Conservation (phyloP, 2,329 filamentous ascomycete genomes). For the Botrytis elliptica region DNA sequence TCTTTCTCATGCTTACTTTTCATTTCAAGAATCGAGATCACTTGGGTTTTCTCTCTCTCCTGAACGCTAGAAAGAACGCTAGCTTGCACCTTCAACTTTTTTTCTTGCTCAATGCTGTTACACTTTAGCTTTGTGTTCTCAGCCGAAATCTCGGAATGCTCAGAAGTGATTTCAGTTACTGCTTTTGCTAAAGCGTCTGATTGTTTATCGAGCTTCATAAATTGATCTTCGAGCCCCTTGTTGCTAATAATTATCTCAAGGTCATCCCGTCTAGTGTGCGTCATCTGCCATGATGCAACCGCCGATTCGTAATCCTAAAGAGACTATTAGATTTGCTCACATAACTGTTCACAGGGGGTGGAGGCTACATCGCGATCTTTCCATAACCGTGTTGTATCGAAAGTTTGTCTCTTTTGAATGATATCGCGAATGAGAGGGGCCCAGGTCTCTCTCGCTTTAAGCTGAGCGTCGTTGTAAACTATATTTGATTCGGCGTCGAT, state of each 20-base stretch:
- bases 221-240: not conserved
- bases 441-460: not conserved
- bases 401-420: not conserved
- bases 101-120: not conserved
- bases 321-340: not conserved
- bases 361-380: not conserved
- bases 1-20: not conserved
- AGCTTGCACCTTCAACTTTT: not conserved
- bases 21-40: not conserved
- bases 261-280: not conserved
- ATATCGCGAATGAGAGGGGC: not conserved
- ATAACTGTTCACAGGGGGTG: not conserved
- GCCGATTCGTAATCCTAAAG: not conserved
- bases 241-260: not conserved
- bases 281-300: not conserved
- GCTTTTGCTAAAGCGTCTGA: not conserved
- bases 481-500: not conserved
- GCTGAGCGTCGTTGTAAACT: not conserved
- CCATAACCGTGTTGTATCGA: not conserved
- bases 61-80: not conserved
- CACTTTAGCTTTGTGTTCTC: not conserved
- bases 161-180: not conserved
- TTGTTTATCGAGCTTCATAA: not conserved
- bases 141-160: not conserved
- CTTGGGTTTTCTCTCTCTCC: not conserved